Conservation (phyloP, 2,329 filamentous ascomycete species). For the Fusarium kyushuense region DNA sequence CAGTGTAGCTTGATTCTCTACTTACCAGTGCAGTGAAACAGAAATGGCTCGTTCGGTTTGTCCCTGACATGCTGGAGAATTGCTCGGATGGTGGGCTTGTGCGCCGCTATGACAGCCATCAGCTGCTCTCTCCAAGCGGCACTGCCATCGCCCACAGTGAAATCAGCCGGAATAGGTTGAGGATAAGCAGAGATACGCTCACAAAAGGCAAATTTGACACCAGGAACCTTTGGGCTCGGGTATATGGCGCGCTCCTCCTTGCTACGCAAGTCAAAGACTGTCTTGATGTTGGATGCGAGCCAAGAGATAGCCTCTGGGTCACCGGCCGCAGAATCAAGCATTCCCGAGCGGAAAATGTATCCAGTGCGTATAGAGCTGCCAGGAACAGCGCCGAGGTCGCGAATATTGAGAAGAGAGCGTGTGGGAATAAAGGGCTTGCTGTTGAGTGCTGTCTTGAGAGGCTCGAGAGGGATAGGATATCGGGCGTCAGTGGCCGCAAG, state of each 20-base stretch:
- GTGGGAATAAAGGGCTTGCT: conserved; percentile 61
- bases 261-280: conserved; percentile 65
- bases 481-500: conserved; percentile 59
- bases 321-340: conserved; percentile 51
- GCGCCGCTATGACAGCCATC: conserved; percentile 58
- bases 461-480: conserved; percentile 53
- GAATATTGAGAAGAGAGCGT: conserved; percentile 63
- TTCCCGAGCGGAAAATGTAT: conserved; percentile 62
- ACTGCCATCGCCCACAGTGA: conserved; percentile 60
- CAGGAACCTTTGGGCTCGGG: conserved; percentile 60
- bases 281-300: conserved; percentile 55
- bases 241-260: conserved; percentile 55
- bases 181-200: conserved; percentile 52
- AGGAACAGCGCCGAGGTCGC: conserved; percentile 62
- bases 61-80: conserved; percentile 64
- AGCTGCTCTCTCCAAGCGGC: conserved; percentile 61
- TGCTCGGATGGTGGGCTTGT: conserved; percentile 57
- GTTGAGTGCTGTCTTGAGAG: conserved; percentile 54
- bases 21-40: conserved; percentile 68
- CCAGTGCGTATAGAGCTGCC: conserved; percentile 56
- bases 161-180: conserved; percentile 55
- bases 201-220: conserved; percentile 62
- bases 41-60: conserved; percentile 57
- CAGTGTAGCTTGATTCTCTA: conserved; percentile 1
- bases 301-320: conserved; percentile 52